Conservation (phyloP, 345 rosid species). For the Camelina neglecta region DNA sequence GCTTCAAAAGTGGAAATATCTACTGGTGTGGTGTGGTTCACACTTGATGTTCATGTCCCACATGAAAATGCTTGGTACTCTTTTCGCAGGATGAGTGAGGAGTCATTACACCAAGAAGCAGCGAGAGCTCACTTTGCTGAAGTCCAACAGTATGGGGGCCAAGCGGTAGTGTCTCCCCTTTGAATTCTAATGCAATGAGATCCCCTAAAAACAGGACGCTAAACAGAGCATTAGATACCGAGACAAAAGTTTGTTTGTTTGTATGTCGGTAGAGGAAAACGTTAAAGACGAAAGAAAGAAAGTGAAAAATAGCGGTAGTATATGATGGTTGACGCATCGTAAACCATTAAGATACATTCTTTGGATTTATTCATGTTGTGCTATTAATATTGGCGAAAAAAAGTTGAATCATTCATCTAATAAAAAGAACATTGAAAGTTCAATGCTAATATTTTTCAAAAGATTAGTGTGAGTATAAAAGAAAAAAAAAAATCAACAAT, state of each 20-base stretch:
- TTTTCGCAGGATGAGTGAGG: background rate
- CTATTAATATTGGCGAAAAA: background rate
- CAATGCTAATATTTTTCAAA: background rate
- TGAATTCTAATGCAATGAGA: conserved; percentile 92
- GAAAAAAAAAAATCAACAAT: conserved; percentile 18
- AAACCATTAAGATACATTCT: conserved; percentile 26
- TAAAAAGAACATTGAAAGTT: background rate
- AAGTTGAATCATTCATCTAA: background rate
- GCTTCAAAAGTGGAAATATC: too few species aligned
- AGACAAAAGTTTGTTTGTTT: conserved; percentile 22
- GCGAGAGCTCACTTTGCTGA: conserved; percentile 83
- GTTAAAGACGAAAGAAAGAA: background rate
- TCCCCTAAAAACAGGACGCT: conserved; percentile 89
- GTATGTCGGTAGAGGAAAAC: background rate
- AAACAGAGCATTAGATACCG: conserved; percentile 23
- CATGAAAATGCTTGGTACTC: background rate
- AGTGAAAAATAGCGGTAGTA: background rate
- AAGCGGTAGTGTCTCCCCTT: conserved; percentile 87
- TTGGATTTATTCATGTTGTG: conserved; percentile 36
- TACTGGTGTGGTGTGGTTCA: too few species aligned
- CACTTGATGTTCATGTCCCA: too few species aligned
- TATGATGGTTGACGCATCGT: conserved; percentile 23
- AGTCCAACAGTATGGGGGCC: conserved; percentile 91
- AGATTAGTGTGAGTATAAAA: background rate
- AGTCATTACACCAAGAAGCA: conserved; percentile 71